Conservation (phyloP, 208 protist species). For the Endotrypanum monterogeii region DNA sequence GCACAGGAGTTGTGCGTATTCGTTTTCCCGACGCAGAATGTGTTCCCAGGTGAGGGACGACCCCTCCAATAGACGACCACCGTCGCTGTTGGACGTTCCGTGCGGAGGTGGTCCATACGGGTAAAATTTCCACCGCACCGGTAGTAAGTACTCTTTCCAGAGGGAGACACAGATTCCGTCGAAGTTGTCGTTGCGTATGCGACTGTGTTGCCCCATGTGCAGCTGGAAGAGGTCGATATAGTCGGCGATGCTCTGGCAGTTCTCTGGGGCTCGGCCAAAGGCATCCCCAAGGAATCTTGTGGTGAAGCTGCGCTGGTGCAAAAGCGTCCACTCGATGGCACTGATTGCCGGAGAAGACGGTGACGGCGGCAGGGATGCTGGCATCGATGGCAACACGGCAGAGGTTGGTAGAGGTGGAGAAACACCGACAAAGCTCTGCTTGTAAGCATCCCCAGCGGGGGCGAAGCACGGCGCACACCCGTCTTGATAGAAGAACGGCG, state of each 20-base stretch:
- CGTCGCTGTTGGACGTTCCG: background rate
- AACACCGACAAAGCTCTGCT: constrained; percentile 58
- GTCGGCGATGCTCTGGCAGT: constrained; percentile 47
- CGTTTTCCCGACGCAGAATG: constrained; percentile 64
- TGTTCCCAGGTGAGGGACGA: constrained; percentile 43
- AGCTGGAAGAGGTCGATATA: constrained; percentile 77
- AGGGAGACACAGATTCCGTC: constrained; percentile 73
- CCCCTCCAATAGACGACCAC: background rate
- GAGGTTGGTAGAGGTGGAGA: constrained; percentile 38
- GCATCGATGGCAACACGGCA: constrained; percentile 1
- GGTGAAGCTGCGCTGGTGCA: constrained; percentile 48
- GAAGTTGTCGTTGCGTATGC: constrained; percentile 51
- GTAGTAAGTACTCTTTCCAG: constrained; percentile 54
- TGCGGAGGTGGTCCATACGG: constrained; percentile 9
- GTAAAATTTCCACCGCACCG: constrained; percentile 58
- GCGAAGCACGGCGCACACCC: constrained; percentile 75
- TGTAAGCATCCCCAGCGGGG: constrained; percentile 59
- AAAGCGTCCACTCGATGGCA: constrained; percentile 31
- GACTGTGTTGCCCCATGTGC: constrained; percentile 70
- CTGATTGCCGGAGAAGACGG: constrained; percentile 9
- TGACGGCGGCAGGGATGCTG: constrained; percentile 1
- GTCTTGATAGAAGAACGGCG: constrained; percentile 51
- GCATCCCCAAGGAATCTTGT: constrained; percentile 50
- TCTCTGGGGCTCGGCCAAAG: constrained; percentile 41
- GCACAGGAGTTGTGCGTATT: constrained; percentile 34